Evolutionary conservation across 331 rosid species (phyloP).

Genomic region (Quercus lobata): DNA sequence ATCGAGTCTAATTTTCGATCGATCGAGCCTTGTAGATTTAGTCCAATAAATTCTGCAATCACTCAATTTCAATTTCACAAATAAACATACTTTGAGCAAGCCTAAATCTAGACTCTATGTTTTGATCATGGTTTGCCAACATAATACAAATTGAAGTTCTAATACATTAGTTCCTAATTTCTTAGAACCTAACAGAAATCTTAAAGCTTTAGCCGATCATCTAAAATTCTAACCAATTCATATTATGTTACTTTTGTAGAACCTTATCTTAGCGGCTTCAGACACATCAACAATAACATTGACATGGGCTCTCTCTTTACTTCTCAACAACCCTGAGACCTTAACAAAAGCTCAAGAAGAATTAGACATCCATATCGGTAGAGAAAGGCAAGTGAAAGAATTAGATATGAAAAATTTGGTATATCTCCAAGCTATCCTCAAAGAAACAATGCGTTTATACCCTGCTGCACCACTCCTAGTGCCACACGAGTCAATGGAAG

Average conservation of each 20-base stretch:
- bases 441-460: slow-evolving; percentile 33
- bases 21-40: too few relatives aligned
- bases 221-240: not conserved
- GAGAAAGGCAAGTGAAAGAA: slow-evolving; percentile 26
- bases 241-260: not conserved
- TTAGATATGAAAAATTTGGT: slow-evolving; percentile 17
- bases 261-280: not conserved
- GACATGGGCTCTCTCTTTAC: slow-evolving; percentile 26
- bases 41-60: too few relatives aligned
- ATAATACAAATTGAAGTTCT: too few relatives aligned
- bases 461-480: slow-evolving; percentile 21
- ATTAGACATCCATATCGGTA: slow-evolving; percentile 31
- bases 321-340: slow-evolving; percentile 16
- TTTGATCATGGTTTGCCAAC: too few relatives aligned
- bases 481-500: slow-evolving; percentile 6
- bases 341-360: slow-evolving; percentile 30
- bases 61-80: too few relatives aligned
- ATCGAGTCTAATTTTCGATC: too few relatives aligned
- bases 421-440: slow-evolving; percentile 34
- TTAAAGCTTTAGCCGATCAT: not conserved
- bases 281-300: slow-evolving; percentile 17
- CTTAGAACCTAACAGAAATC: too few relatives aligned
- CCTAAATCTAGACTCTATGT: too few relatives aligned
- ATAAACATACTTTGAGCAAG: too few relatives aligned
- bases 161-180: too few relatives aligned